A percentile compares a stretch with the other conserved stretches of the same genome.
Conservation (phyloP, 2,329 filamentous ascomycete species). For the Phyllosticta citribraziliensis region DNA sequence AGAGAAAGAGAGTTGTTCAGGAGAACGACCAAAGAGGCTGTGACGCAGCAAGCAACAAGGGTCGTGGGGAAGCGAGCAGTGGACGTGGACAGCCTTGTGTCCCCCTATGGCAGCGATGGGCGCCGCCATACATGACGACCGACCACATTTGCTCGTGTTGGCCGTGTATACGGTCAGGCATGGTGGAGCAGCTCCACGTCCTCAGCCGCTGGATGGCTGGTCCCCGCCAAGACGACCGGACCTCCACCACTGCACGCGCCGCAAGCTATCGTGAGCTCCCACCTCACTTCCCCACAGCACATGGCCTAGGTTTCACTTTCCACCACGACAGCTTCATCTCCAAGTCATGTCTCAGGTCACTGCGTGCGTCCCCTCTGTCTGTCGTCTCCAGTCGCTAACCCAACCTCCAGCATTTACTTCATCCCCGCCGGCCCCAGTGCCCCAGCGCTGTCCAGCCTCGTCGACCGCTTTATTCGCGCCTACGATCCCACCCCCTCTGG, state of each 20-base stretch:
- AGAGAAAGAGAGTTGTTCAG: not conserved
- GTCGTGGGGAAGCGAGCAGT: not conserved
- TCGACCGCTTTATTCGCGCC: slow-evolving; percentile 19
- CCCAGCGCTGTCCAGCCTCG: slow-evolving; percentile 16
- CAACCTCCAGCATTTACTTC: slow-evolving; percentile 22
- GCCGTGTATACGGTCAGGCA: not conserved
- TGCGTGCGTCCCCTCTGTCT: not conserved
- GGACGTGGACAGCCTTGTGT: not conserved
- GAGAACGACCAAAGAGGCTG: not conserved
- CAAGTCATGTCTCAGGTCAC: not conserved
- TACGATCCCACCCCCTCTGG: slow-evolving; percentile 15
- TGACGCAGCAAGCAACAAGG: not conserved
- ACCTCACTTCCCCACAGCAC: not conserved
- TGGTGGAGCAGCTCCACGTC: too few relatives aligned
- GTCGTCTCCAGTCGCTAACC: not conserved
- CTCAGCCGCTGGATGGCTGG: not conserved
- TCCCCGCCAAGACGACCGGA: not conserved
- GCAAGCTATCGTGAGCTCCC: not conserved
- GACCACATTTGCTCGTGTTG: not conserved
- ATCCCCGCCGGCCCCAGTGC: slow-evolving; percentile 19
- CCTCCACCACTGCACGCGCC: not conserved
- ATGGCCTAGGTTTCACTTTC: not conserved
- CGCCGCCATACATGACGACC: not conserved
- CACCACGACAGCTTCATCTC: not conserved
- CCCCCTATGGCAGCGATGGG: not conserved